Percentiles rank a stretch among this genome's conserved stretches.
Conservation (phyloP, 2,329 filamentous ascomycete genomes). For the Venturia asperata region DNA sequence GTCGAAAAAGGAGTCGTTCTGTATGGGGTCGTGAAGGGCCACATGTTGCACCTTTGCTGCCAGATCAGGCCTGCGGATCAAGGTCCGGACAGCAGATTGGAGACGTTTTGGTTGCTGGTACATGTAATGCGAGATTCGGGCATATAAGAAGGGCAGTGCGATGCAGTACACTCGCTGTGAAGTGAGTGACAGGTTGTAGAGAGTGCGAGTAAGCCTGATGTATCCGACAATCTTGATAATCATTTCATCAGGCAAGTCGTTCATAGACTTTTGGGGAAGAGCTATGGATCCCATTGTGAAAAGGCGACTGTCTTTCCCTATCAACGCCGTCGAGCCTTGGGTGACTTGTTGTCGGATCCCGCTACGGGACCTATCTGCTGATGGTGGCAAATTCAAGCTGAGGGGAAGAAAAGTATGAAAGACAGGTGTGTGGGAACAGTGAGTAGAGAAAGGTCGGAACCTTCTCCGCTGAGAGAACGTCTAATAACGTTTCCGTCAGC, state of each 20-base stretch:
- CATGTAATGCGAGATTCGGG: conserved; percentile 14
- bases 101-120: conserved; percentile 13
- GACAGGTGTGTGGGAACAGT: not conserved
- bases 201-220: not conserved
- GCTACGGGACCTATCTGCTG: not conserved
- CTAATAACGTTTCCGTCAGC: not conserved
- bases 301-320: not conserved
- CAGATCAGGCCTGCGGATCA: conserved; percentile 15
- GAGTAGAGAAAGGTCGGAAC: not conserved
- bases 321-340: not conserved
- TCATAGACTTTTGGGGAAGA: not conserved
- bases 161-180: conserved; percentile 17
- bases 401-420: not conserved
- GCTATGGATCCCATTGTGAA: not conserved
- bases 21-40: conserved; percentile 11
- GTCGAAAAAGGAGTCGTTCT: conserved; percentile 14
- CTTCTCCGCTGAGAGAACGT: not conserved
- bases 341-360: not conserved
- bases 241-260: conserved; percentile 17
- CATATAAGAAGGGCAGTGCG: conserved; percentile 16
- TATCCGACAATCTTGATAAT: conserved; percentile 4
- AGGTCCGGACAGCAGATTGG: conserved; percentile 14
- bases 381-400: not conserved
- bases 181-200: not conserved
- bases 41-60: conserved; percentile 13